Conservation (phyloP, 768 basidiomycete genomes). For the Boletellus emodensis region DNA sequence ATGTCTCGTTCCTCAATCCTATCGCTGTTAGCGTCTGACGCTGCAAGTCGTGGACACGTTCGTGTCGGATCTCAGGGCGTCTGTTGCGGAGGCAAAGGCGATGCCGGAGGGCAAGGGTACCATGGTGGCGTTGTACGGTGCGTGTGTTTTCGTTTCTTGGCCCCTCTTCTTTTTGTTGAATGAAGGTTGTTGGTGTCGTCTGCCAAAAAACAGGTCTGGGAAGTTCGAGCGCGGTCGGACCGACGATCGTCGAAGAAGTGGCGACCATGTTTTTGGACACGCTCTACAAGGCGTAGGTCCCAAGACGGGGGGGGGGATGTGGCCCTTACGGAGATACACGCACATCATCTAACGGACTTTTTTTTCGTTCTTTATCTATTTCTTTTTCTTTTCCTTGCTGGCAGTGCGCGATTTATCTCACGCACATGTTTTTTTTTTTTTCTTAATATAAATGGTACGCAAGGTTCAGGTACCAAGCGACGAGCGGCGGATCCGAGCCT, state of each 20-base stretch:
- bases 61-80: slow-evolving; percentile 77
- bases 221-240: slow-evolving; percentile 77
- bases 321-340: too few species aligned
- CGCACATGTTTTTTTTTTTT: too few species aligned
- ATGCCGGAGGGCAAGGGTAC: slow-evolving; percentile 66
- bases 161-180: too few species aligned
- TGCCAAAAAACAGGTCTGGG: slow-evolving; percentile 59
- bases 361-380: too few species aligned
- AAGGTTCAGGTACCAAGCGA: too few species aligned
- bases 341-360: too few species aligned
- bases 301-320: too few species aligned
- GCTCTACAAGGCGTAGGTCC: slow-evolving; percentile 71
- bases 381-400: too few species aligned
- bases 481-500: too few species aligned
- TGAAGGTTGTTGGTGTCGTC: neutral
- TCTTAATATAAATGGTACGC: too few species aligned
- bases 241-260: slow-evolving; percentile 71
- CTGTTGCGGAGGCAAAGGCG: slow-evolving; percentile 66
- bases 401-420: too few species aligned
- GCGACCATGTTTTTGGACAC: slow-evolving; percentile 81
- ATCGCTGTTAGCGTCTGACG: slow-evolving; percentile 75
- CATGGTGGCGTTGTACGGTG: slow-evolving; percentile 92
- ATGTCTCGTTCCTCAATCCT: too few species aligned
- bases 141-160: slow-evolving; percentile 19
- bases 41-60: slow-evolving; percentile 71